A percentile compares a stretch with the other conserved stretches of the same genome.
phyloP scores from a whole-genome alignment of 345 rosid species.

The Moricandia arvensis region DNA sequence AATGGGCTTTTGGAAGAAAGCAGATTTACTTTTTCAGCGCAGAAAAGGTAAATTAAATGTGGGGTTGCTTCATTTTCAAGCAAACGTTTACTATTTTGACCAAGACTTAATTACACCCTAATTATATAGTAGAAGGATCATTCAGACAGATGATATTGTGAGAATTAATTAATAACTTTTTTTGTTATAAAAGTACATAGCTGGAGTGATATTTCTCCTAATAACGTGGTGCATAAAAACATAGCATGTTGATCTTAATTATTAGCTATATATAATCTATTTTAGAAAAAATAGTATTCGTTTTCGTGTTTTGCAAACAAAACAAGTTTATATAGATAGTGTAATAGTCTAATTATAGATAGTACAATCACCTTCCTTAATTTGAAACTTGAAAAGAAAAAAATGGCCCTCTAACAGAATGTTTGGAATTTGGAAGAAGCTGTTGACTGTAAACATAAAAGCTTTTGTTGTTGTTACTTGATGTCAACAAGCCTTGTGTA shows the following conservation, averaged over 20 bases:
- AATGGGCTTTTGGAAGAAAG: constrained; percentile 29
- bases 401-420: neutral
- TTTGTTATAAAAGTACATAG: too few relatives aligned
- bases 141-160: neutral
- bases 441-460: neutral
- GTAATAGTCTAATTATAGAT: too few relatives aligned
- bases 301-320: neutral
- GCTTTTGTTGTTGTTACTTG: neutral
- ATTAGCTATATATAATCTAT: neutral
- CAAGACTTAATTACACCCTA: neutral
- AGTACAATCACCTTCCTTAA: neutral
- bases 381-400: neutral
- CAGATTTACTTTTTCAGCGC: constrained; percentile 18
- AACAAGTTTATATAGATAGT: neutral
- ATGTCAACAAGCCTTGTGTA: neutral
- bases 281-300: neutral
- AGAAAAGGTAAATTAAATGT: neutral
- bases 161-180: neutral
- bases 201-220: neutral
- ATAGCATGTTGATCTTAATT: neutral
- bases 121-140: neutral
- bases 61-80: neutral
- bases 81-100: neutral
- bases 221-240: neutral
- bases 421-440: neutral